phyloP scores from a whole-genome alignment of 2,329 filamentous ascomycete genomes.

The Aspergillus sp. region DNA sequence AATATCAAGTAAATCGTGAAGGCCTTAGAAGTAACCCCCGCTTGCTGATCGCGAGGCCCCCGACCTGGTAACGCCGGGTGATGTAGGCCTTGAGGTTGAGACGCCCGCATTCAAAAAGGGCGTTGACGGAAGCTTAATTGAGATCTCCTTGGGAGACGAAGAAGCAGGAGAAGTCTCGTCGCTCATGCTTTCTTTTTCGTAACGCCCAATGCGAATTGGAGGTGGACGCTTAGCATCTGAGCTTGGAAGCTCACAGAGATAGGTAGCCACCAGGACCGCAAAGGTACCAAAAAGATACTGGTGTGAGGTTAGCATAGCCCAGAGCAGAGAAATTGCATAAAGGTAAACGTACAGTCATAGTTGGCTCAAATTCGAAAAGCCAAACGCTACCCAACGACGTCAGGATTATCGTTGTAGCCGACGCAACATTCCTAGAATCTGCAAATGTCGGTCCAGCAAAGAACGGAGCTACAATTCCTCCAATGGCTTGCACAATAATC shows the following conservation, averaged over 20 bases:
- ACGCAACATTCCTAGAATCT: conserved; percentile 91
- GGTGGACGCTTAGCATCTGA: conserved; percentile 51
- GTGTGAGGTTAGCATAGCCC: conserved; percentile 9
- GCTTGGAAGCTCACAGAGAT: conserved; percentile 70
- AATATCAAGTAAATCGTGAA: conserved; percentile 24
- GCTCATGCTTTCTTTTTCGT: conserved; percentile 71
- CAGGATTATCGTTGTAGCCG: conserved; percentile 85
- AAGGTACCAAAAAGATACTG: conserved; percentile 81
- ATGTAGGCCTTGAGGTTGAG: conserved; percentile 55
- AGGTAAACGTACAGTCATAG: conserved; percentile 63
- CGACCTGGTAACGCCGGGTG: conserved; percentile 48
- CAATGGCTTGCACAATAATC: conserved; percentile 76
- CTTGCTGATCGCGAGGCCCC: conserved; percentile 39
- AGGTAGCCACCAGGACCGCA: conserved; percentile 78
- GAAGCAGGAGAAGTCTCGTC: conserved; percentile 26
- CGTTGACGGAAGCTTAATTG: conserved; percentile 47
- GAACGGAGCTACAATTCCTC: conserved; percentile 79
- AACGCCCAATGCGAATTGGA: conserved; percentile 62
- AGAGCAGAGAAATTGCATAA: not conserved
- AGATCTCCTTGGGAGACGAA: conserved; percentile 45
- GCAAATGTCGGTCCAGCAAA: conserved; percentile 84
- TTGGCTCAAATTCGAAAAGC: conserved; percentile 79
- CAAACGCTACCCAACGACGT: conserved; percentile 82
- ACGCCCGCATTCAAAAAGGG: conserved; percentile 50
- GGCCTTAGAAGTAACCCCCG: conserved; percentile 40